These are phyloP conservation scores for Iris pallida DNA, from an alignment of 116 monocot species.

Conservation along the genomic window DNA sequence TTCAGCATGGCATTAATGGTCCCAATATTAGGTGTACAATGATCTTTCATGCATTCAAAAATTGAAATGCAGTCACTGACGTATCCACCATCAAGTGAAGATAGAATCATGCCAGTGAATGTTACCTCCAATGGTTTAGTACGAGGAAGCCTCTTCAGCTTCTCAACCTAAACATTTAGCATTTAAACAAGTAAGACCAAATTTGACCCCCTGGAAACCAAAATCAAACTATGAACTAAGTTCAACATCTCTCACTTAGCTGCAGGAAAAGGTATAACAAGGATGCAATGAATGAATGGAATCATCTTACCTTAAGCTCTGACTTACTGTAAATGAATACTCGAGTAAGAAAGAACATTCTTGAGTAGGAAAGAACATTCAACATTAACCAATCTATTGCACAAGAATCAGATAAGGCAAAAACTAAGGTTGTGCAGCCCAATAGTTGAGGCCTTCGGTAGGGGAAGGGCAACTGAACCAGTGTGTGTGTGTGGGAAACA, in stretches of 20 bases:
- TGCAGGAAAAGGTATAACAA: not conserved
- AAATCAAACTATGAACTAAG: too few species aligned
- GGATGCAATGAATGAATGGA: not conserved
- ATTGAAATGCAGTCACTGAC: slow-evolving; percentile 63
- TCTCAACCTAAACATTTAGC: slow-evolving; percentile 55
- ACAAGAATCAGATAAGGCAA: too few species aligned
- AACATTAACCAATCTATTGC: not conserved
- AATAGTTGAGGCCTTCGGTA: too few species aligned
- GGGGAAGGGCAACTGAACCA: too few species aligned
- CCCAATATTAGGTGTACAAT: slow-evolving; percentile 75
- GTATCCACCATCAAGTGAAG: slow-evolving; percentile 79
- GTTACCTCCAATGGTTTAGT: slow-evolving; percentile 80
- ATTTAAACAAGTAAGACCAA: slow-evolving; percentile 2
- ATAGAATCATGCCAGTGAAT: slow-evolving; percentile 96
- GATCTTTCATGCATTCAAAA: slow-evolving; percentile 73
- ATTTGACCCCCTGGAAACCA: not conserved
- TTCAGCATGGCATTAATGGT: slow-evolving; percentile 95
- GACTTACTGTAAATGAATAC: not conserved
- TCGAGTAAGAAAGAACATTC: not conserved
- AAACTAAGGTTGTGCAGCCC: too few species aligned
- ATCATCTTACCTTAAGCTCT: not conserved
- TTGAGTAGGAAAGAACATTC: not conserved
- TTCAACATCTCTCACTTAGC: not conserved
- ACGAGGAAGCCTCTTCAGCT: slow-evolving; percentile 66
- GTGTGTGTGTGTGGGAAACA: not conserved